Percentiles rank a stretch among this genome's conserved stretches.
Conservation (phyloP, 768 basidiomycete genomes). For the Tylopilus rubrobrunneus region DNA sequence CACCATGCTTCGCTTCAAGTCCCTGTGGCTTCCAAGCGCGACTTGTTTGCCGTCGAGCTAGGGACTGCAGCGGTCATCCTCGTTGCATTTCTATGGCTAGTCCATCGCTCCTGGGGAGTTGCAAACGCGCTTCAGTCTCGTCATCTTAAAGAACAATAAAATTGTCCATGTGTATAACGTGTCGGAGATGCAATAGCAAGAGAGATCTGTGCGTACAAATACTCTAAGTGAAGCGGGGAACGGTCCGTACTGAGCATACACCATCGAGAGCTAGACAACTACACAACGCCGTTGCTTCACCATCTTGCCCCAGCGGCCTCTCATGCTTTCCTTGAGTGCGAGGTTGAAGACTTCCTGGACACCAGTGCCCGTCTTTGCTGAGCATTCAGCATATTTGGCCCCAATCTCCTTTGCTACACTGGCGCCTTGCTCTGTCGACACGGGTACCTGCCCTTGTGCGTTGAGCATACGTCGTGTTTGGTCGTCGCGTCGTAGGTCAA, state of each 20-base stretch:
- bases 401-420: constrained; percentile 91
- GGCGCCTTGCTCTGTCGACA: constrained; percentile 78
- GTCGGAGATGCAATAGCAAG: constrained; percentile 21
- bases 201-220: constrained; percentile 31
- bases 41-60: constrained; percentile 33
- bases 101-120: constrained; percentile 23
- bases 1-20: constrained; percentile 17
- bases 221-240: constrained; percentile 13
- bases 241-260: constrained; percentile 11
- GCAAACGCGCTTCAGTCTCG: constrained; percentile 17
- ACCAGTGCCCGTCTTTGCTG: constrained; percentile 85
- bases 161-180: constrained; percentile 2
- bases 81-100: constrained; percentile 33
- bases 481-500: constrained; percentile 82
- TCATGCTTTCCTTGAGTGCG: constrained; percentile 88
- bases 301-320: constrained; percentile 70
- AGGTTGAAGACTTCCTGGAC: constrained; percentile 90
- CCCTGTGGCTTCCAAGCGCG: constrained; percentile 32
- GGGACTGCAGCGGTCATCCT: constrained; percentile 34
- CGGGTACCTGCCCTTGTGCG: constrained; percentile 82
- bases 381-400: constrained; percentile 91
- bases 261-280: constrained; percentile 35
- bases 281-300: constrained; percentile 71
- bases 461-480: constrained; percentile 83
- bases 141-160: constrained; percentile 26